Base-by-base conservation (phyloP, 306 rosid genomes). In the Corylus heterophylla region DNA sequence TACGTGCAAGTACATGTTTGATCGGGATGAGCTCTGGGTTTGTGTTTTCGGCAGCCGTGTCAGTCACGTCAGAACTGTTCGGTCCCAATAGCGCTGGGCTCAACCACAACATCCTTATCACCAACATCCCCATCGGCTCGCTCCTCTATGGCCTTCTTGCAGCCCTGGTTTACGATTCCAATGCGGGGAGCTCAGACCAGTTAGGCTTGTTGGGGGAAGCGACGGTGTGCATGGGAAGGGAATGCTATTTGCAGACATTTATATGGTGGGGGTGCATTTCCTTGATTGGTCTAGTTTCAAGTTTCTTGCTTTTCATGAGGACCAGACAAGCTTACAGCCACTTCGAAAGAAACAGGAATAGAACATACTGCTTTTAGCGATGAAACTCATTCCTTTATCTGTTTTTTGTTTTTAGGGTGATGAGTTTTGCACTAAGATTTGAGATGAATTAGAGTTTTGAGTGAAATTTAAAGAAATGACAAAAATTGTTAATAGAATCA, bases 181-280 rank as follows among this genome's bases (percentile, higher is more conserved):
- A 86, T 8, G 88, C 86, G 17, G 83, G 73, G 58, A 73, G 78
- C 71, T 37, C 83, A 44, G 13, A 3, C 1, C 39, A 11, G 2
- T 29, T 29, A 49, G 70, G n/a, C 74, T 16, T 80, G 79, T 61
- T 89, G 71, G 82, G 35, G 17, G 88, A 86, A 22, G 84, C 91
- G 49, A 76, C 84, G 12, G 25, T 90, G 84, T 91, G 98, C 81
- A 82, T 89, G 81, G 98, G 97, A 25, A 88, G 86, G 27, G 76
- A 88, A 62, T 93, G 98, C 83, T 93, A 89, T 58, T 16, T 82
- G 39, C 87, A 86, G 74, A 93, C 98, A 9, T 93, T 91, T 75
- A 49, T 93, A 77, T 89, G 90, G 93, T 93, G 98, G 98, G 85
- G 86, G 0, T 83, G 84, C 77, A 85, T 91, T 75, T 90, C 97